These are phyloP conservation scores for Dendryphion nanum DNA, from an alignment of 2,329 filamentous ascomycete species.

Conservation along the genomic window DNA sequence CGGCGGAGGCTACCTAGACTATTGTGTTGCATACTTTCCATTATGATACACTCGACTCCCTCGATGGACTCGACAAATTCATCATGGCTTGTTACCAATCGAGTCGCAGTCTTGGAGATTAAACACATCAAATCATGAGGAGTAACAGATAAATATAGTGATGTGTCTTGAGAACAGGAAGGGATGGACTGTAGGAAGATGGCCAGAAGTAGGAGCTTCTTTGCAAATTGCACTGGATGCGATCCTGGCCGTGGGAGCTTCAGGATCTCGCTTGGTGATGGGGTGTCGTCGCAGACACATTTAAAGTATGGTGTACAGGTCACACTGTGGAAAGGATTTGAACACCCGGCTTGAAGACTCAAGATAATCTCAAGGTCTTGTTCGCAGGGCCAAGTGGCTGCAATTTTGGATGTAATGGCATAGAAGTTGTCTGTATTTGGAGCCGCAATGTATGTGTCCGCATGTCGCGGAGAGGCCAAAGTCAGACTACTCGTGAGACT, in stretches of 20 bases:
- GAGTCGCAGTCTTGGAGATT: conserved; percentile 27
- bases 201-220: conserved; percentile 32
- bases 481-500: background rate
- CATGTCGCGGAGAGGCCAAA: background rate
- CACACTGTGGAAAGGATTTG: conserved; percentile 37
- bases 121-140: background rate
- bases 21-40: conserved; percentile 42
- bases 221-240: conserved; percentile 36
- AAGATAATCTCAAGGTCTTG: conserved; percentile 41
- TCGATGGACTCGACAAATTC: conserved; percentile 40
- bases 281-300: conserved; percentile 10
- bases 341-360: conserved; percentile 25
- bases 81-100: conserved; percentile 39
- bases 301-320: conserved; percentile 34
- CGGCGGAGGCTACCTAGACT: conserved; percentile 43
- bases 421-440: background rate
- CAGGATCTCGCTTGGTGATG: conserved; percentile 34
- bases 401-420: conserved; percentile 30
- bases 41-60: conserved; percentile 43
- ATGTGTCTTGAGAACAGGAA: conserved; percentile 1
- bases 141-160: background rate
- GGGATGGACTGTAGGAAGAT: conserved; percentile 25
- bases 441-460: background rate
- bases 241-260: conserved; percentile 14
- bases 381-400: conserved; percentile 40